Evolutionary conservation across 2,329 filamentous ascomycete species (phyloP).

Genomic region (Leptographium procerum): DNA sequence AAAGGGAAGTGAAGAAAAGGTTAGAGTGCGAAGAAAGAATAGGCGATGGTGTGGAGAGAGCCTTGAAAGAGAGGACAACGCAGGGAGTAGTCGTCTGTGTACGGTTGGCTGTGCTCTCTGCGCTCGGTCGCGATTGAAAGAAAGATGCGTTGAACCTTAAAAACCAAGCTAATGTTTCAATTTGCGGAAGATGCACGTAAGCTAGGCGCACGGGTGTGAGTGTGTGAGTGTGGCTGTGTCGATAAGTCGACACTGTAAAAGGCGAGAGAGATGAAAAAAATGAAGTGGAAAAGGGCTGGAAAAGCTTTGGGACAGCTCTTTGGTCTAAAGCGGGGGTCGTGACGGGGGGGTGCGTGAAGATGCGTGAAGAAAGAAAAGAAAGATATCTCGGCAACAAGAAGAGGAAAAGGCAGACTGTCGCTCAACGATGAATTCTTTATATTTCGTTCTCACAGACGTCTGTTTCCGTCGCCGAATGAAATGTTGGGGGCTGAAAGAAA

Average conservation of each 20-base stretch:
- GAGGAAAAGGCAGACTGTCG: not conserved
- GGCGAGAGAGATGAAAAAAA: not conserved
- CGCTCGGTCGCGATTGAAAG: not conserved
- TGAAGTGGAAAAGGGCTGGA: not conserved
- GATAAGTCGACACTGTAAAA: not conserved
- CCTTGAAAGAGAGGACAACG: not conserved
- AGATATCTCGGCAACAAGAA: not conserved
- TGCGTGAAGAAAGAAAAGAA: conserved; percentile 2
- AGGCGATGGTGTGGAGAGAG: not conserved
- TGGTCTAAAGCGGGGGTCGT: not conserved
- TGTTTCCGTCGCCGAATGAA: not conserved
- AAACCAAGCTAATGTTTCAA: not conserved
- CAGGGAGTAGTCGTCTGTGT: not conserved
- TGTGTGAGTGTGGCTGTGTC: not conserved
- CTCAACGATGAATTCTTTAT: not conserved
- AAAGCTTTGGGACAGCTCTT: not conserved
- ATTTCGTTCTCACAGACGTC: not conserved
- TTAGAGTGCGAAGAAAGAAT: not conserved
- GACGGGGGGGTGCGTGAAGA: not conserved
- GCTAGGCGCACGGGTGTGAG: too few relatives aligned
- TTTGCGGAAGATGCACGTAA: too few relatives aligned
- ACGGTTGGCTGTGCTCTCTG: not conserved
- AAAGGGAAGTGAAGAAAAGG: not conserved
- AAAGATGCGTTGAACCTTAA: not conserved
- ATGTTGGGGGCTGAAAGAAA: not conserved